Percentiles rank a stretch among this genome's conserved stretches.
Evolutionary conservation across 768 basidiomycete genomes (phyloP).

Genomic region (Tricholoma matsutake): DNA sequence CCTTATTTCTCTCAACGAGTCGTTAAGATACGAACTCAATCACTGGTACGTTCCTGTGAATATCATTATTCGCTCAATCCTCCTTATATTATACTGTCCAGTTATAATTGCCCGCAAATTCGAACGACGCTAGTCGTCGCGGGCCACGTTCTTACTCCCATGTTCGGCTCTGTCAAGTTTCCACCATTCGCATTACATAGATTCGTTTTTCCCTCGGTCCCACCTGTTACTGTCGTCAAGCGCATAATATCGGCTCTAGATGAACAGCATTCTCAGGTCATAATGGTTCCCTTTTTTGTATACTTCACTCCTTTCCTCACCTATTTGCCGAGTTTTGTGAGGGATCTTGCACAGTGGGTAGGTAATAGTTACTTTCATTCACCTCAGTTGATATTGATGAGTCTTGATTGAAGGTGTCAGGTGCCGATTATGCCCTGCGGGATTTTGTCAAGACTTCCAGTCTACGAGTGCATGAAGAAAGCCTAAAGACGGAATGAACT

Average conservation of each 20-base stretch:
- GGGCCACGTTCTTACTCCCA: conserved; percentile 72
- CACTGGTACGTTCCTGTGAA: conserved; percentile 44
- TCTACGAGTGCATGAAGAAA: conserved; percentile 52
- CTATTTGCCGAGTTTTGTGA: conserved; percentile 65
- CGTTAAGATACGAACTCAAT: conserved; percentile 86
- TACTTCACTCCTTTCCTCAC: conserved; percentile 54
- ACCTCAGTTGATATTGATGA: neutral
- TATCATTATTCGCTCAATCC: neutral
- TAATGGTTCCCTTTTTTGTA: conserved; percentile 72
- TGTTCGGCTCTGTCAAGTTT: conserved; percentile 64
- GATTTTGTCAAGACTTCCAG: conserved; percentile 65
- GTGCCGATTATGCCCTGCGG: conserved; percentile 71
- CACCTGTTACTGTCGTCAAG: conserved; percentile 76
- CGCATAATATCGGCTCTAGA: conserved; percentile 79
- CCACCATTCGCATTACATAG: conserved; percentile 49
- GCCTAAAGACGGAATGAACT: neutral
- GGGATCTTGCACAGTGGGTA: conserved; percentile 79
- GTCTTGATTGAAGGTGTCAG: conserved; percentile 44
- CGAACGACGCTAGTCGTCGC: conserved; percentile 88
- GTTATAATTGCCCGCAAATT: conserved; percentile 72
- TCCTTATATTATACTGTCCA: conserved; percentile 16
- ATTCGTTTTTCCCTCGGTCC: conserved; percentile 77
- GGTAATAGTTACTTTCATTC: conserved; percentile 13
- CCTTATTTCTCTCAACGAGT: conserved; percentile 74
- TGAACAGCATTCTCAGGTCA: conserved; percentile 67